A percentile compares a stretch with the other conserved stretches of the same genome.
These are phyloP conservation scores for Tolypocladium pustulatum DNA, from an alignment of 2,329 filamentous ascomycete genomes.

Conservation along the genomic window DNA sequence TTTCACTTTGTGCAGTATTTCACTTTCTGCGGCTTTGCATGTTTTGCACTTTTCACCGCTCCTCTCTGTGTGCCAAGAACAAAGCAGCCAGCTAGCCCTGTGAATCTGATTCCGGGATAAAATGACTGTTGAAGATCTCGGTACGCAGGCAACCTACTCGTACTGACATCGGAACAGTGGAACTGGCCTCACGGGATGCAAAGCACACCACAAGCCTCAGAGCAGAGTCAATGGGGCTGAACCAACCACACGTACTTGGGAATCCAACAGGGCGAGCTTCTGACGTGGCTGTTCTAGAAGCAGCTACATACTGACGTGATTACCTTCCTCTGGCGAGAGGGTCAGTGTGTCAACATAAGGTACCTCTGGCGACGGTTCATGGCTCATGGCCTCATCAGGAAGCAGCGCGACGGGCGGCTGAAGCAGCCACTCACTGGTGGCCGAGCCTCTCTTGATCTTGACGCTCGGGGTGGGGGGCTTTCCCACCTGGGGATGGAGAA, in stretches of 20 bases:
- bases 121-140: neutral
- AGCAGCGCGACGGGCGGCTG: neutral
- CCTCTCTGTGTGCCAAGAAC: neutral
- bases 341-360: no score
- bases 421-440: neutral
- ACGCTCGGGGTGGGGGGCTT: neutral
- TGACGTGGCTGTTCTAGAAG: neutral
- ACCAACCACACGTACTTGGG: neutral
- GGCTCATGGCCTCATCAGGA: neutral
- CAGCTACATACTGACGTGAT: neutral
- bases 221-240: no score
- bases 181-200: no score
- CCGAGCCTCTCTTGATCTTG: neutral
- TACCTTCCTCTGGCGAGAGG: no score
- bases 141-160: neutral
- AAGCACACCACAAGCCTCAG: neutral
- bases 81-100: neutral
- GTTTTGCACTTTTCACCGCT: no score
- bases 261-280: neutral
- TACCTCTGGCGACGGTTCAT: neutral
- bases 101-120: neutral
- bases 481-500: neutral
- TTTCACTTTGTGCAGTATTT: no score
- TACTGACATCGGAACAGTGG: no score
- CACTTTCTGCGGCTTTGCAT: no score